Evolutionary conservation across 2,329 filamentous ascomycete species (phyloP).

Genomic region (Neonectria magnoliae): DNA sequence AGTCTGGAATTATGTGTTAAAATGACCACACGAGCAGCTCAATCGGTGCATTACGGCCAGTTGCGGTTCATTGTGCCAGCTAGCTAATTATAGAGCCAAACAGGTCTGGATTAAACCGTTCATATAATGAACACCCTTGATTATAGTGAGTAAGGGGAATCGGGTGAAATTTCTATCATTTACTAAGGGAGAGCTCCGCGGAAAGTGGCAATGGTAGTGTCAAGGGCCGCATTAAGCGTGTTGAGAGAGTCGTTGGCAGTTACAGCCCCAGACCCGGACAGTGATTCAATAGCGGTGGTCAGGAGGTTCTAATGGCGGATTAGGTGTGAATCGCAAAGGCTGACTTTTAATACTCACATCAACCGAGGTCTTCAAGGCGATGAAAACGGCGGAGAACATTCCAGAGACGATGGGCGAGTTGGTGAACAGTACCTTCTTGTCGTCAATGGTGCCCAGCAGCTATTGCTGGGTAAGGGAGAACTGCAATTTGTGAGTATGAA

Average conservation of each 20-base stretch:
- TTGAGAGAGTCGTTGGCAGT: not conserved
- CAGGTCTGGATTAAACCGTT: not conserved
- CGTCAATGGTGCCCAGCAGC: not conserved
- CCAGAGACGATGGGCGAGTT: not conserved
- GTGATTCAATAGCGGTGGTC: not conserved
- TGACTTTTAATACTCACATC: not conserved
- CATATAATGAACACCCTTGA: not conserved
- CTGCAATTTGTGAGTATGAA: not conserved
- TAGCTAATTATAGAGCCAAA: not conserved
- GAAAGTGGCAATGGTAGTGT: not conserved
- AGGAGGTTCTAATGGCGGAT: not conserved
- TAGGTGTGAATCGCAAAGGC: not conserved
- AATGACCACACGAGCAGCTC: not conserved
- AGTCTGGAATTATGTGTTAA: conserved; percentile 3
- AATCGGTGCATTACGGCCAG: not conserved
- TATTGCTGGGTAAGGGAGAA: not conserved
- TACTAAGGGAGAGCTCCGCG: not conserved
- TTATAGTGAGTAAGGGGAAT: not conserved
- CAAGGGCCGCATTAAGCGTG: not conserved
- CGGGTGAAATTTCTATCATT: not conserved
- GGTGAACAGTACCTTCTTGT: not conserved
- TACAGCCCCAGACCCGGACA: not conserved
- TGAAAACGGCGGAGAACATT: not conserved
- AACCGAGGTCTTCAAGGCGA: not conserved
- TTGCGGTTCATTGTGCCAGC: not conserved